Conservation (phyloP, 768 basidiomycete species). For the Tricholoma sp. region DNA sequence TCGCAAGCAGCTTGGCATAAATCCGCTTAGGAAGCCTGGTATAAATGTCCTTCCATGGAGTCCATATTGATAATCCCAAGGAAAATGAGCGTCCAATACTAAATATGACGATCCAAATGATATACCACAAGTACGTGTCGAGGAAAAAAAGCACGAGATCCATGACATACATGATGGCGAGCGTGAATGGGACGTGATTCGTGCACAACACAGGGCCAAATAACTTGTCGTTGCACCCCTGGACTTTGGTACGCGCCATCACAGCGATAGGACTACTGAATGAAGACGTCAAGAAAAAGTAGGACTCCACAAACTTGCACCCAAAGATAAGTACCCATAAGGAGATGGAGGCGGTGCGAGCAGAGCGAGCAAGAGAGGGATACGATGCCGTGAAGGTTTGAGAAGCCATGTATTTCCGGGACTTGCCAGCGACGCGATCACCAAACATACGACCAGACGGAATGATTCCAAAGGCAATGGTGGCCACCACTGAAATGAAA, state of each 20-base stretch:
- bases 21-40: constrained; percentile 96
- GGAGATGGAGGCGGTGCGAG: constrained; percentile 77
- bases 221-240: constrained; percentile 80
- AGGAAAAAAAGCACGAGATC: constrained; percentile 97
- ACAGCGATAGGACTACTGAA: constrained; percentile 95
- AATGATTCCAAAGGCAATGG: constrained; percentile 79
- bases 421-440: constrained; percentile 94
- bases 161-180: constrained; percentile 99
- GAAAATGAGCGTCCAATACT: constrained; percentile 87
- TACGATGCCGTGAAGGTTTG: constrained; percentile 99
- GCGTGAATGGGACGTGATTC: constrained; percentile 91
- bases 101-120: constrained; percentile 97
- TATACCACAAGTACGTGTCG: constrained; percentile 99
- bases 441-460: constrained; percentile 99
- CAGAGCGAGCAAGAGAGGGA: constrained; percentile 63
- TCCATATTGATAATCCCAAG: constrained; percentile 96
- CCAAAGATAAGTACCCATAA: constrained; percentile 92
- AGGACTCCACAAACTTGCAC: constrained; percentile 97
- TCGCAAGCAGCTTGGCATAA: constrained; percentile 94
- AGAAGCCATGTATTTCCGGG: constrained; percentile 97
- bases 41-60: constrained; percentile 97
- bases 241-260: constrained; percentile 94
- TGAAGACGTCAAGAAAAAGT: constrained; percentile 97
- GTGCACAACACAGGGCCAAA: constrained; percentile 80
- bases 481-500: constrained; percentile 81